These are phyloP conservation scores for Nicotiana otophora DNA, from an alignment of 257 asterid species.

Conservation along the genomic window DNA sequence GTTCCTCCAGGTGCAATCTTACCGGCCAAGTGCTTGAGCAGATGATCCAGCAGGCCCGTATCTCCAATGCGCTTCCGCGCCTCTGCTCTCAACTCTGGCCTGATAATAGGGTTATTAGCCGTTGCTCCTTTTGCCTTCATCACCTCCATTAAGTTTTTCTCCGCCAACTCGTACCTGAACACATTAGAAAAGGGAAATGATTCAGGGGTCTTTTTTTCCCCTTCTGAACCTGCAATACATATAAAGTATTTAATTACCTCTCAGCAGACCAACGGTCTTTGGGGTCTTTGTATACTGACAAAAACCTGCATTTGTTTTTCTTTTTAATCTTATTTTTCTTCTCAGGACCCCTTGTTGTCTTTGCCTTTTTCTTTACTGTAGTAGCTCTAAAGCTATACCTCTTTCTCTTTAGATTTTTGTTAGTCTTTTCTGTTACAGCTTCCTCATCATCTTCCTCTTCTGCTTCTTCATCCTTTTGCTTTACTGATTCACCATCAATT, in stretches of 20 bases:
- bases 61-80: slow-evolving; percentile 92
- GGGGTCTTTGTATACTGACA: slow-evolving; percentile 49
- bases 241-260: slow-evolving; percentile 39
- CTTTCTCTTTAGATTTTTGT: slow-evolving; percentile 60
- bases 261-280: slow-evolving; percentile 93
- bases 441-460: slow-evolving; percentile 29
- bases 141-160: slow-evolving; percentile 64
- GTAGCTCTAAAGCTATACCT: slow-evolving; percentile 56
- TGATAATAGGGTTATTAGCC: slow-evolving; percentile 55
- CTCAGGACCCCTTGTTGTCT: slow-evolving; percentile 38
- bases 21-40: slow-evolving; percentile 94
- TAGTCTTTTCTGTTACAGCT: slow-evolving; percentile 22
- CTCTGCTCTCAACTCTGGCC: slow-evolving; percentile 85
- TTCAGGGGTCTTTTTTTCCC: neutral
- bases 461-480: slow-evolving; percentile 21
- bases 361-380: slow-evolving; percentile 30
- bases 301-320: slow-evolving; percentile 42
- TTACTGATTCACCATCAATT: slow-evolving; percentile 8
- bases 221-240: neutral
- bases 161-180: slow-evolving; percentile 73
- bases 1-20: slow-evolving; percentile 75
- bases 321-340: slow-evolving; percentile 33
- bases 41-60: slow-evolving; percentile 87
- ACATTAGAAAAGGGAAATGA: neutral
- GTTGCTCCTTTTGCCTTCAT: slow-evolving; percentile 75